phyloP scores from a whole-genome alignment of 2,329 filamentous ascomycete genomes.

The Phialocephala sp. region DNA sequence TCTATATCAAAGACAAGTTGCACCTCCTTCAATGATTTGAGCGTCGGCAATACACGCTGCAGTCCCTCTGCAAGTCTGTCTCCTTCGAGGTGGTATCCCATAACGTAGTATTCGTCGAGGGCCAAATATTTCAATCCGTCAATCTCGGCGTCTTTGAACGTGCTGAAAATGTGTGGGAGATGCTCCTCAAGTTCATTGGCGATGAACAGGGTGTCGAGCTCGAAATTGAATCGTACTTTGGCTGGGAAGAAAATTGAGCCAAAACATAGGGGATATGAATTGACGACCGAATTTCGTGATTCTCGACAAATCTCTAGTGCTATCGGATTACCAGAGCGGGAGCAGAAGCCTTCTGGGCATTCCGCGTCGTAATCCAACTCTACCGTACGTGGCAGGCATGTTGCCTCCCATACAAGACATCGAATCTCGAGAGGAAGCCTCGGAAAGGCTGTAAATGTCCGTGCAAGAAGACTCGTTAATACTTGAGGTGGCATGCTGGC shows the following conservation, averaged over 20 bases:
- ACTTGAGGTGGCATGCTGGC: neutral
- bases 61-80: constrained; percentile 8
- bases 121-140: constrained; percentile 26
- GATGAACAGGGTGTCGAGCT: constrained; percentile 30
- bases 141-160: constrained; percentile 24
- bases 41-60: constrained; percentile 7
- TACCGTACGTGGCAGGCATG: constrained; percentile 24
- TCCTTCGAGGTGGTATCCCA: neutral
- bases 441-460: constrained; percentile 29
- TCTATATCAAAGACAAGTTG: neutral
- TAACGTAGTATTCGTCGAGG: constrained; percentile 17
- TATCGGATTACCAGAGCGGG: constrained; percentile 9
- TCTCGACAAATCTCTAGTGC: constrained; percentile 29
- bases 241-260: constrained; percentile 25
- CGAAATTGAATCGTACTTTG: constrained; percentile 31
- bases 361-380: constrained; percentile 21
- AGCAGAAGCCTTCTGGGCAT: constrained; percentile 18
- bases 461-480: neutral
- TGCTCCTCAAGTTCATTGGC: constrained; percentile 18
- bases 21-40: constrained; percentile 4
- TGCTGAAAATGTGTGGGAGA: constrained; percentile 29
- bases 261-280: constrained; percentile 31
- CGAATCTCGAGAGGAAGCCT: constrained; percentile 33
- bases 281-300: constrained; percentile 24
- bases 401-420: constrained; percentile 30